Evolutionary conservation across 2,329 filamentous ascomycete genomes (phyloP).

Genomic region (Cladosporium sp.): DNA sequence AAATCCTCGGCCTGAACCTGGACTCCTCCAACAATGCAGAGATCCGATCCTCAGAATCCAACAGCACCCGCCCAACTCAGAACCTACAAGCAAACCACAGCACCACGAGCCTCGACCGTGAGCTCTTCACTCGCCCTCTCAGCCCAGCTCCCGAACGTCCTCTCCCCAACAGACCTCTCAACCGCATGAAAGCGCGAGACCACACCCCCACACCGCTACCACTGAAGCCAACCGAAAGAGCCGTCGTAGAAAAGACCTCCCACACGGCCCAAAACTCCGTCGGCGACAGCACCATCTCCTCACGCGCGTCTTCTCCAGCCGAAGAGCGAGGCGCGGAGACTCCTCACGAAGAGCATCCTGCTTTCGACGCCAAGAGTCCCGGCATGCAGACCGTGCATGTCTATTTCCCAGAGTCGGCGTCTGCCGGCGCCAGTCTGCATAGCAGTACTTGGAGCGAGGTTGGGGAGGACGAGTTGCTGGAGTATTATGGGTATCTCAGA

Average conservation of each 20-base stretch:
- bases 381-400: constrained; percentile 12
- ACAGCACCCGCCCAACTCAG: background rate
- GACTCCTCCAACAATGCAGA: background rate
- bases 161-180: background rate
- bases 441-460: constrained; percentile 9
- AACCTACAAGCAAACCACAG: constrained; percentile 4
- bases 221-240: background rate
- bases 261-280: background rate
- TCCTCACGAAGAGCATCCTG: background rate
- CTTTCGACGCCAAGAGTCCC: constrained; percentile 6
- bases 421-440: background rate
- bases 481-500: constrained; percentile 6
- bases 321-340: constrained; percentile 6
- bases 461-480: constrained; percentile 10
- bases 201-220: background rate
- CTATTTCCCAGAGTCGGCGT: constrained; percentile 2
- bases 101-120: constrained; percentile 3
- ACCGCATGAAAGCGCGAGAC: background rate
- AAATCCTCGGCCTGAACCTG: constrained; percentile 22
- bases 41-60: background rate
- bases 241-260: background rate
- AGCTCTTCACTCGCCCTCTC: background rate
- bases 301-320: constrained; percentile 1
- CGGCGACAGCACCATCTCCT: background rate
- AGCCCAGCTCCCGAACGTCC: background rate